Percentiles rank a stretch among this genome's conserved stretches.
phyloP scores from a whole-genome alignment of 345 rosid genomes.

The Iberis pinnata region DNA sequence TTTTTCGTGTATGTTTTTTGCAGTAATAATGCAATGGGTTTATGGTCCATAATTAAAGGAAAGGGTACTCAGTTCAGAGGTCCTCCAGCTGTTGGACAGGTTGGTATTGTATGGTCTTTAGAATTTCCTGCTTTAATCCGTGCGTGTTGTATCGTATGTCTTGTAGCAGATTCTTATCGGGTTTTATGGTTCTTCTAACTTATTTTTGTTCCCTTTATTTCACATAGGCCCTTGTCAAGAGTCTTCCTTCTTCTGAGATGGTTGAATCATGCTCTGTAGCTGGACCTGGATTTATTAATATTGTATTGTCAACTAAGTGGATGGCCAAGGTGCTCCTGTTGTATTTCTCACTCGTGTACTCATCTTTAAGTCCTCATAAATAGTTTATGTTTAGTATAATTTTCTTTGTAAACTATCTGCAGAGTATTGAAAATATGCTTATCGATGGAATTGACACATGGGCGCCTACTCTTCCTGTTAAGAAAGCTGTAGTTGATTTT shows the following conservation, averaged over 20 bases:
- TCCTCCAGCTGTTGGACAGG: constrained; percentile 63
- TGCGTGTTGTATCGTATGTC: neutral
- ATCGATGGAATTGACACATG: constrained; percentile 63
- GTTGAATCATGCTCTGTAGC: constrained; percentile 68
- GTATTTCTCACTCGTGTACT: neutral
- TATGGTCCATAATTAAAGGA: constrained; percentile 59
- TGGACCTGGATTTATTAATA: constrained; percentile 74
- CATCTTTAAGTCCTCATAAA: neutral
- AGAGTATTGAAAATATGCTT: constrained; percentile 71
- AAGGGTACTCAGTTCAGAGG: constrained; percentile 41
- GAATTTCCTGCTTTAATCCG: neutral
- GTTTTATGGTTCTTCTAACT: neutral
- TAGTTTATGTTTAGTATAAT: neutral
- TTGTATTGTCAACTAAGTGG: constrained; percentile 56
- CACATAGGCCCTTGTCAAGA: constrained; percentile 50
- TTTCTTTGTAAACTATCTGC: constrained; percentile 22
- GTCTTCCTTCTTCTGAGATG: constrained; percentile 64
- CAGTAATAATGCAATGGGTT: constrained; percentile 81
- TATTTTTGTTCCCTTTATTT: neutral
- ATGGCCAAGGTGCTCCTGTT: constrained; percentile 55
- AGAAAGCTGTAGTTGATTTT: constrained; percentile 79
- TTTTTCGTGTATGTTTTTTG: neutral
- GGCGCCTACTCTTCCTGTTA: constrained; percentile 51
- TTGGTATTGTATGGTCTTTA: constrained; percentile 11
- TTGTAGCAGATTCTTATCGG: neutral